Conservation (phyloP, 495 filamentous ascomycete genomes). For the Saxophila tyrrhenica region DNA sequence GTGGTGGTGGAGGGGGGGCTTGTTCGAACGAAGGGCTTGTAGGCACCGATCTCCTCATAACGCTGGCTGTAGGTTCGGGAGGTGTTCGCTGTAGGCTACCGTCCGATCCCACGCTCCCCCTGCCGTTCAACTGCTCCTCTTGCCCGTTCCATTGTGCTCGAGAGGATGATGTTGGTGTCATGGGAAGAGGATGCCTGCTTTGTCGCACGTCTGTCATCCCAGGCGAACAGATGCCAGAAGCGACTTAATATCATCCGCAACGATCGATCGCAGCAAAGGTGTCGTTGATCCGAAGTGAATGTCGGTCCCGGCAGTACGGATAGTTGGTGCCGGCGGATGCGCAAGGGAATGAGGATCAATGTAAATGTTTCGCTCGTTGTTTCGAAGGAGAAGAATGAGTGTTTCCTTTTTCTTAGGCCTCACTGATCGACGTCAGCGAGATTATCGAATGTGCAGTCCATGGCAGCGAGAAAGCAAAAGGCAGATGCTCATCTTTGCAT, state of each 20-base stretch:
- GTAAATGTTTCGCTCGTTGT: not conserved
- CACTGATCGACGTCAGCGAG: too few species aligned
- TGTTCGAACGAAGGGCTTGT: not conserved
- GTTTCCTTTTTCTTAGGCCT: not conserved
- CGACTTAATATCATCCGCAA: too few species aligned
- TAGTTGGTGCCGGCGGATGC: not conserved
- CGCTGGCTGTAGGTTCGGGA: not conserved
- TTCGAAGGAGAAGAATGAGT: not conserved
- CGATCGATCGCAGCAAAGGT: too few species aligned
- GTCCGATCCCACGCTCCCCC: not conserved
- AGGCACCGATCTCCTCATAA: not conserved
- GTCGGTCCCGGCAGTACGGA: not conserved
- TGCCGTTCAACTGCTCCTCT: not conserved
- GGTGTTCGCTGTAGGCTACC: not conserved
- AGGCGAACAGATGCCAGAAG: too few species aligned
- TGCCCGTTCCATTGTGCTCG: not conserved
- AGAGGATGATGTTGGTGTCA: not conserved
- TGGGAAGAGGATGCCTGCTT: not conserved
- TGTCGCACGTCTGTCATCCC: not conserved
- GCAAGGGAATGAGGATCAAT: not conserved
- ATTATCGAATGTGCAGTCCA: too few species aligned
- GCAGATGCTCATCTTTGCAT: too few species aligned
- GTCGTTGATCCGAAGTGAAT: not conserved
- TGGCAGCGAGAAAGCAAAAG: too few species aligned
- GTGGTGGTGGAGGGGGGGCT: not conserved